Percentiles rank a stretch among this genome's conserved stretches.
Conservation (phyloP, 176 grass and related monocot species). For the Otatea glauca region DNA sequence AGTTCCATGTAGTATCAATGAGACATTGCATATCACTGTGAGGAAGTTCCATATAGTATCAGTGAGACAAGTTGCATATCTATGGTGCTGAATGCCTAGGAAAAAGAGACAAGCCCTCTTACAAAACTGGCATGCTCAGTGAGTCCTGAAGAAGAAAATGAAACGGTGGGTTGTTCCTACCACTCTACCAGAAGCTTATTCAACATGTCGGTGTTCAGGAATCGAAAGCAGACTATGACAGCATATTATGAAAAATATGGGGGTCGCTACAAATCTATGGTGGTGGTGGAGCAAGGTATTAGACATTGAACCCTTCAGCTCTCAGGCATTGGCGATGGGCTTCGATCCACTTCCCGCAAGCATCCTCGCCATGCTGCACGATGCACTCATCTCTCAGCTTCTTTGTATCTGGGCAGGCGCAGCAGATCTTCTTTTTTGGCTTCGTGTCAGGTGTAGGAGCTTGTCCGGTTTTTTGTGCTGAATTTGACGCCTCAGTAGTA, state of each 20-base stretch:
- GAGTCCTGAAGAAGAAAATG: background rate
- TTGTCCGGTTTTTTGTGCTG: conserved; percentile 2
- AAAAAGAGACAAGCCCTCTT: background rate
- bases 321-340: conserved; percentile 67
- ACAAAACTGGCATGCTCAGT: conserved; percentile 17
- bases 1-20: background rate
- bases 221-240: background rate
- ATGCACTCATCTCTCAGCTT: conserved; percentile 77
- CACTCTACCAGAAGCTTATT: conserved; percentile 30
- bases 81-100: background rate
- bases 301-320: conserved; percentile 71
- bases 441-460: conserved; percentile 48
- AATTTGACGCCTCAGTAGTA: background rate
- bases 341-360: conserved; percentile 82
- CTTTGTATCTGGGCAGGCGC: conserved; percentile 72
- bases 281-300: background rate
- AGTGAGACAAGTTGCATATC: background rate
- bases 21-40: background rate
- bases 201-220: background rate
- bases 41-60: background rate
- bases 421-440: conserved; percentile 96
- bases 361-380: conserved; percentile 70
- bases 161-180: conserved; percentile 25
- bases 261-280: background rate
- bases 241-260: background rate